These are phyloP conservation scores for Hypoxylon cercidicola DNA, from an alignment of 495 filamentous ascomycete genomes.

Conservation along the genomic window DNA sequence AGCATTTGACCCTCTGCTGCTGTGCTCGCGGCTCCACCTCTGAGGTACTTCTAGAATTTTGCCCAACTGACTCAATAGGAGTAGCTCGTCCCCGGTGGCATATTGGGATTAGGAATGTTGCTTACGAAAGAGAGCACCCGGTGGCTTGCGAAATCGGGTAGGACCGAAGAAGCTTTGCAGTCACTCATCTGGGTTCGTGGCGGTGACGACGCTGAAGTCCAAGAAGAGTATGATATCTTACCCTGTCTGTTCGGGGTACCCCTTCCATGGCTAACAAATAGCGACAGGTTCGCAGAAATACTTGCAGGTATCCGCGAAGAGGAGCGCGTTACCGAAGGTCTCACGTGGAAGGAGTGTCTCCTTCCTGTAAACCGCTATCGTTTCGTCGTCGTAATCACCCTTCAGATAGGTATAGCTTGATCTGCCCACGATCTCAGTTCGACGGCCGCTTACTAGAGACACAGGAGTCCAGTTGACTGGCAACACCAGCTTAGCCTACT, in stretches of 20 bases:
- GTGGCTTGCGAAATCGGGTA: conserved; percentile 58
- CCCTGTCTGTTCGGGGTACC: background rate
- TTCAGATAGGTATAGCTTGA: conserved; percentile 45
- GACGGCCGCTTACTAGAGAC: background rate
- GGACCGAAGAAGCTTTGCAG: conserved; percentile 57
- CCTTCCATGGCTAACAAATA: conserved; percentile 5
- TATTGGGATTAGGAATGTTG: conserved; percentile 57
- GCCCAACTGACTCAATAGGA: background rate
- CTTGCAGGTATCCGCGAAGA: conserved; percentile 56
- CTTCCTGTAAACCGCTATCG: conserved; percentile 59
- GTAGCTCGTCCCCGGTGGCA: conserved; percentile 51
- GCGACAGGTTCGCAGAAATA: conserved; percentile 54
- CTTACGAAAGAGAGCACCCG: conserved; percentile 58
- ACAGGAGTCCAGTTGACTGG: conserved; percentile 59
- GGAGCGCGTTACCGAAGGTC: conserved; percentile 54
- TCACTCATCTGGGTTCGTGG: conserved; percentile 60
- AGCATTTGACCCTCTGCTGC: too few species aligned
- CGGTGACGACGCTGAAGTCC: conserved; percentile 49
- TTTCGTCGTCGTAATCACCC: conserved; percentile 52
- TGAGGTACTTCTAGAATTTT: background rate
- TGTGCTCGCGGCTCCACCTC: background rate
- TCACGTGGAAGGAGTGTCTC: conserved; percentile 56
- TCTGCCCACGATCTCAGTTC: background rate
- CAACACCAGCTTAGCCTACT: conserved; percentile 61
- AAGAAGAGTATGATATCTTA: conserved; percentile 46